Conservation (phyloP, 148 eudicot genomes). For the Dianthus caryophyllus region DNA sequence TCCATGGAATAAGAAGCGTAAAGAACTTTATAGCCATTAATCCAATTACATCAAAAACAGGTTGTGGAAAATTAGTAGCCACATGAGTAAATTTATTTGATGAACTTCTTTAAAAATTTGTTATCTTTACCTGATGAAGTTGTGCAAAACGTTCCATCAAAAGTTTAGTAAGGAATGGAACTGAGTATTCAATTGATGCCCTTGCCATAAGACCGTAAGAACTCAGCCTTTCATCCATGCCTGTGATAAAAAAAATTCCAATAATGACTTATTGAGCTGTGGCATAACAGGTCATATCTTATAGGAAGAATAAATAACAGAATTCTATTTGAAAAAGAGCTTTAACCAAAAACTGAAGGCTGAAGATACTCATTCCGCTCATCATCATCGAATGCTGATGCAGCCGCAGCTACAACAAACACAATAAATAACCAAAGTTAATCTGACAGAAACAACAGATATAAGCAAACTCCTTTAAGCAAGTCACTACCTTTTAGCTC, state of each 20-base stretch:
- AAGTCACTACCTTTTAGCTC: slow-evolving; percentile 66
- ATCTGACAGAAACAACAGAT: slow-evolving; percentile 4
- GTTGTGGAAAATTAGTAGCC: not conserved
- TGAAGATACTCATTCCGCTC: slow-evolving; percentile 56
- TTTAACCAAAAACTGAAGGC: slow-evolving; percentile 70
- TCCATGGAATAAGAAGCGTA: not conserved
- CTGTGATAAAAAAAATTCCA: slow-evolving; percentile 35
- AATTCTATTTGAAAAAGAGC: slow-evolving; percentile 14
- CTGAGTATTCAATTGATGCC: slow-evolving; percentile 60
- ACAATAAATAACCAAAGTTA: not conserved
- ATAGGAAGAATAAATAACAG: not conserved
- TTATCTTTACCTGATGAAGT: slow-evolving; percentile 65
- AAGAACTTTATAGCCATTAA: not conserved
- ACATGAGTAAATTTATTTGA: not conserved
- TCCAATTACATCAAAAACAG: slow-evolving; percentile 6
- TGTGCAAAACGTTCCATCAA: slow-evolving; percentile 63
- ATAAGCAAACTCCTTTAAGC: slow-evolving; percentile 3
- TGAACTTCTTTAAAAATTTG: slow-evolving; percentile 34
- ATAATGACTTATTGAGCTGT: not conserved
- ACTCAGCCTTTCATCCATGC: slow-evolving; percentile 96
- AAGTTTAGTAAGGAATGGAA: slow-evolving; percentile 66
- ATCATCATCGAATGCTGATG: slow-evolving; percentile 71
- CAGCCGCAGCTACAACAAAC: slow-evolving; percentile 60
- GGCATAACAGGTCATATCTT: not conserved
- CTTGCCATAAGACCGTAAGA: slow-evolving; percentile 92